Evolutionary conservation across 495 filamentous ascomycete genomes (phyloP).

Genomic region (Xylaria intraflava): DNA sequence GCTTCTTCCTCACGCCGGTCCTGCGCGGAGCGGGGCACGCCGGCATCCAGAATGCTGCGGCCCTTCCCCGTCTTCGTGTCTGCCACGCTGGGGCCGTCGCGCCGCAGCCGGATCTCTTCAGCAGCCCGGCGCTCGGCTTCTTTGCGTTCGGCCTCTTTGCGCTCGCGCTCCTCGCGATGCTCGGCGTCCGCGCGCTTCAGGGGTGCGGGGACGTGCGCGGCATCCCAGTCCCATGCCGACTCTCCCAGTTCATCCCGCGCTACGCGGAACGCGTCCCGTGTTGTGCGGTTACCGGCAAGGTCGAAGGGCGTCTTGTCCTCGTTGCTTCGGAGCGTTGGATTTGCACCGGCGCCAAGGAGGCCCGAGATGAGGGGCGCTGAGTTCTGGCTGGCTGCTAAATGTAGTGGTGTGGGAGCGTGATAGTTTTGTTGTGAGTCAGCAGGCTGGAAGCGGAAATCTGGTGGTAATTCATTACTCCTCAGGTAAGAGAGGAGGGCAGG

Average conservation of each 20-base stretch:
- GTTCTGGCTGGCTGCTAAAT: conserved; percentile 76
- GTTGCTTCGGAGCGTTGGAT: conserved; percentile 64
- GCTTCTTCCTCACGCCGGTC: conserved; percentile 77
- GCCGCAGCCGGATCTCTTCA: conserved; percentile 55
- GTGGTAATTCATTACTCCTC: conserved; percentile 57
- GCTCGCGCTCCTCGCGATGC: conserved; percentile 54
- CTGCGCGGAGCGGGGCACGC: conserved; percentile 57
- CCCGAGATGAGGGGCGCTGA: conserved; percentile 64
- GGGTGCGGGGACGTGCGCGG: conserved; percentile 60
- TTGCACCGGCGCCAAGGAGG: conserved; percentile 64
- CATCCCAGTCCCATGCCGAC: conserved; percentile 69
- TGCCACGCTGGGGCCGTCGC: conserved; percentile 39
- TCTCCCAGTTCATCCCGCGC: conserved; percentile 79
- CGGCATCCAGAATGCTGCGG: conserved; percentile 39
- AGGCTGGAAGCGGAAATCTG: conserved; percentile 70
- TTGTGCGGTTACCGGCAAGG: conserved; percentile 76
- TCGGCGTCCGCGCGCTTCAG: conserved; percentile 65
- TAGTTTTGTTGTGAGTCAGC: conserved; percentile 59
- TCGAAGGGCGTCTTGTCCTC: conserved; percentile 76
- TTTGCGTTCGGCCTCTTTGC: conserved; percentile 43
- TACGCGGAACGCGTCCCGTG: conserved; percentile 86
- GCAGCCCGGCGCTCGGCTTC: conserved; percentile 59
- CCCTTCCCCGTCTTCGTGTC: conserved; percentile 34
- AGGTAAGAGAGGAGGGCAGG: conserved; percentile 84
- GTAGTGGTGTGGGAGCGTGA: conserved; percentile 80